Evolutionary conservation across 2,329 filamentous ascomycete species (phyloP).

Genomic region (Waltergamsia citrina): DNA sequence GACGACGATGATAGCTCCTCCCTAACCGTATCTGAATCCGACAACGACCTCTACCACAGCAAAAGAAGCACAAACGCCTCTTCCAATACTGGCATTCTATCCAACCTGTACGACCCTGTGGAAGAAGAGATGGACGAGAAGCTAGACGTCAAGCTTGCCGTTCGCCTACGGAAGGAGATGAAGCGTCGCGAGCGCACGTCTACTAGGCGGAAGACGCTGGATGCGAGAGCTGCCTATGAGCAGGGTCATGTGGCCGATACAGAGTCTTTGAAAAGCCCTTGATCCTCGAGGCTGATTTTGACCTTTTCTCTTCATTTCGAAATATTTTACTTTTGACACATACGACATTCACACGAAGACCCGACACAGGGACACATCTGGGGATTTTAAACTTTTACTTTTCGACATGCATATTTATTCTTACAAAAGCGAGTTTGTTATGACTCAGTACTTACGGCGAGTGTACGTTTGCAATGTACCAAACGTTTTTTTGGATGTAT

Average conservation of each 20-base stretch:
- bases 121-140: conserved; percentile 4
- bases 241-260: conserved; percentile 2
- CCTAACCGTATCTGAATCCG: conserved; percentile 5
- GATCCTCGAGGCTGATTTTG: too few species aligned
- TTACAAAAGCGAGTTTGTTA: too few species aligned
- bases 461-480: too few species aligned
- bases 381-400: too few species aligned
- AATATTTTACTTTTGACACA: too few species aligned
- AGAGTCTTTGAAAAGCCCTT: not conserved
- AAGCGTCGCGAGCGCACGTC: conserved; percentile 2
- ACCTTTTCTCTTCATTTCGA: too few species aligned
- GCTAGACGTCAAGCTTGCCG: conserved; percentile 3
- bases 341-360: too few species aligned
- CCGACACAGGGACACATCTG: too few species aligned
- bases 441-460: too few species aligned
- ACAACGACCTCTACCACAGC: not conserved
- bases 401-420: too few species aligned
- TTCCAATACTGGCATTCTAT: not conserved
- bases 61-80: too few species aligned
- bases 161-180: conserved; percentile 3
- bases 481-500: too few species aligned
- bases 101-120: conserved; percentile 1
- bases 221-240: not conserved
- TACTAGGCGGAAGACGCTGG: not conserved
- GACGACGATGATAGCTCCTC: conserved; percentile 3